phyloP scores from a whole-genome alignment of 495 filamentous ascomycete genomes.

The Thozetella sp. region DNA sequence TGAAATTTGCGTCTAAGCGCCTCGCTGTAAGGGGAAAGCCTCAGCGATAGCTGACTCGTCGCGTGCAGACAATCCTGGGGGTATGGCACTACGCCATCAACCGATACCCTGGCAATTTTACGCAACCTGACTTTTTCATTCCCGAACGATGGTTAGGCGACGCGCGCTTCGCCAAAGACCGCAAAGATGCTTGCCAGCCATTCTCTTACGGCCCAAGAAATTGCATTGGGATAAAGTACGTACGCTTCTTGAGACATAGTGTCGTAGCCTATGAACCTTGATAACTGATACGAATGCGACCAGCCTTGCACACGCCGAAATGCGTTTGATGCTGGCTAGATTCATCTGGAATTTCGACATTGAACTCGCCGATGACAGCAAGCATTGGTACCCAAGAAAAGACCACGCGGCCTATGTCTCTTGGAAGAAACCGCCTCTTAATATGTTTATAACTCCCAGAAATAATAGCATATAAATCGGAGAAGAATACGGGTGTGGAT shows the following conservation, averaged over 20 bases:
- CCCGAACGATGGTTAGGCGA: slow-evolving; percentile 74
- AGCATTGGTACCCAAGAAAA: neutral
- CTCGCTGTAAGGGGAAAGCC: no score
- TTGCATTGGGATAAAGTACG: slow-evolving; percentile 36
- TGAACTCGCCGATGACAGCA: neutral
- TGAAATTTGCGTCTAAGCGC: no score
- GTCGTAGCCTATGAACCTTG: neutral
- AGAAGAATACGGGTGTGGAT: no score
- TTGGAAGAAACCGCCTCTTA: neutral
- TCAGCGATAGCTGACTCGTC: no score
- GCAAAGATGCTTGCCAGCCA: slow-evolving; percentile 33
- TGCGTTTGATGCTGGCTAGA: neutral
- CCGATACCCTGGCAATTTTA: slow-evolving; percentile 65
- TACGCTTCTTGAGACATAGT: neutral
- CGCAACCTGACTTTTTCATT: slow-evolving; percentile 74
- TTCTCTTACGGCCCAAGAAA: slow-evolving; percentile 43
- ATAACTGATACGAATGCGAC: neutral
- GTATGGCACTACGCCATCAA: slow-evolving; percentile 52
- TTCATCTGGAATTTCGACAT: neutral
- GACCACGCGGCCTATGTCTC: neutral
- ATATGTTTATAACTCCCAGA: no score
- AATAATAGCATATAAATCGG: no score
- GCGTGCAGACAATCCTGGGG: neutral
- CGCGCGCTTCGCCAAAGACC: slow-evolving; percentile 39
- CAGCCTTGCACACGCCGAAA: neutral